phyloP scores from a whole-genome alignment of 2,329 filamentous ascomycete genomes.

The Monosporascus sp. region DNA sequence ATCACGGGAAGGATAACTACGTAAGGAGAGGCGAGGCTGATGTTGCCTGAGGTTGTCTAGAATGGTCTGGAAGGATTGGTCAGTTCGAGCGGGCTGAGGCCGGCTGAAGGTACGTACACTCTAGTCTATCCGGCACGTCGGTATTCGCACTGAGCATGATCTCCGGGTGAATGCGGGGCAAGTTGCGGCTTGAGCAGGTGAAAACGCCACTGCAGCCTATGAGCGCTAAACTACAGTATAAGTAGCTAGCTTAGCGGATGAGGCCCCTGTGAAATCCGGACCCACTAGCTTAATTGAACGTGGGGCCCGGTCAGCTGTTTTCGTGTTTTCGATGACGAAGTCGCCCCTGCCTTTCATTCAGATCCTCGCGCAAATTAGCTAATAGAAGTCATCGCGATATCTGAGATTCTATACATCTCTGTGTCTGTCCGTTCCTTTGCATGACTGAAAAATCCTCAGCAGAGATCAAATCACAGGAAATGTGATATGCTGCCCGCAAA shows the following conservation, averaged over 20 bases:
- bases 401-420: not conserved
- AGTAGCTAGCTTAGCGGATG: not conserved
- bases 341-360: no score
- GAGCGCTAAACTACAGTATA: not conserved
- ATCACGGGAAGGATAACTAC: not conserved
- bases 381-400: not conserved
- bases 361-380: no score
- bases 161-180: not conserved
- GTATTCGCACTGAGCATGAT: not conserved
- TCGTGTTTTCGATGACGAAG: conserved; percentile 25
- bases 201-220: no score
- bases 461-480: no score
- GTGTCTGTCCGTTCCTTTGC: no score
- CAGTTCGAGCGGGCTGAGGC: no score
- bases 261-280: not conserved
- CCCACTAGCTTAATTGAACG: not conserved
- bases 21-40: not conserved
- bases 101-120: no score
- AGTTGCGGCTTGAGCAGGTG: not conserved
- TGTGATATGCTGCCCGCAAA: conserved; percentile 10
- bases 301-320: conserved; percentile 16
- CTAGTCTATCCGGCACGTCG: no score
- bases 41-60: not conserved
- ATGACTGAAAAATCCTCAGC: no score
- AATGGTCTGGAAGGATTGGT: not conserved